Evolutionary conservation across 176 grass and related monocot species (phyloP), one percentile per base, ranked within the genome.

Genomic region (Paspalum vaginatum): DNA sequence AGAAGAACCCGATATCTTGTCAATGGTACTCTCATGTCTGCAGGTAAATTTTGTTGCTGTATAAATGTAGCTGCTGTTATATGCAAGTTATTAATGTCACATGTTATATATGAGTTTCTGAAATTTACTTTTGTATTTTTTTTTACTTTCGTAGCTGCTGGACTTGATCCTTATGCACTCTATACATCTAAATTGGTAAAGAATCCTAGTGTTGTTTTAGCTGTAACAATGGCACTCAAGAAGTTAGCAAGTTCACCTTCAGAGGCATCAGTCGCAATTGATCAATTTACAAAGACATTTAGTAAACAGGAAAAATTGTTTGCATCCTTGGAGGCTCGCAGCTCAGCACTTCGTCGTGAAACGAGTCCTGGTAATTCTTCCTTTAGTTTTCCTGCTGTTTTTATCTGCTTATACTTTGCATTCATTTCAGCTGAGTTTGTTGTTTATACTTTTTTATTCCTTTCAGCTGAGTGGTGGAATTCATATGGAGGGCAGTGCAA

Each of bases 231-330:
- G 8, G 68, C 79, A 72, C 37, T 81, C n/a, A 46, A 81, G 27
- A 81, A 72, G 79, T 2, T 81, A 50, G 67, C 79, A 81, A 58
- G 55, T 18, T 81, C 79, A 62, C 32, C 32, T 32, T 32, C 63
- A 8, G 58, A 47, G 26, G 79, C 55, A 61, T 68, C 44, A 16
- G 25, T 2, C 9, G 79, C 67, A 50, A 58, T 72, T 32, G 32
- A 32, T 32, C 32, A 32, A 32, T 32, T 32, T 32, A 32, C 32
- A 32, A 32, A 32, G 32, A 32, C 32, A 32, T 32, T 32, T 32
- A 32, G 32, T 32, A 24, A 60, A 7, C 65, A 66, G 11, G 70
- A 11, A 12, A 52, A 16, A 9, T 46, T 18, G 18, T 81, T 81
- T 47, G 79, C 56, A 43, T 47, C 17, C 47, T 24, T 8, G n/a